Evolutionary conservation across 1,284 basidiomycete genomes (phyloP), one percentile per base, ranked within the genome.

Genomic region (Retiboletus fuscus): DNA sequence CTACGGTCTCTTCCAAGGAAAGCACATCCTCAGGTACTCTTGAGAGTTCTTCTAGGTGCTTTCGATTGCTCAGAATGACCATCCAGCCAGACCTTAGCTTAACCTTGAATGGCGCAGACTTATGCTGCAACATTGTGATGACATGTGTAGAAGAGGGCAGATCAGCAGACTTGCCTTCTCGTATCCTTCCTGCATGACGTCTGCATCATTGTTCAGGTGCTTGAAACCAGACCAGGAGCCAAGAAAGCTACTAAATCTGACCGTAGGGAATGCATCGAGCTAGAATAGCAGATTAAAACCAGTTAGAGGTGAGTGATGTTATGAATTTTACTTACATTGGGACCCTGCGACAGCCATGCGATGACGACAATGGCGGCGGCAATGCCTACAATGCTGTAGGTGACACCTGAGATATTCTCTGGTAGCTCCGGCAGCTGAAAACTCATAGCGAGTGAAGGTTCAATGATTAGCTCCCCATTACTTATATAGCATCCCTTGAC

Each of bases 21-120:
- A 39, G 16, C 22, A 41, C 46, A n/a, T 64, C 46, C 12, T 64
- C 62, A 7, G 30, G 22, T 16, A 24, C 47, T 51, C 46, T 51
- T 11, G 62, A 34, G 16, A 64, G 62, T 39, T 64, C 86, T 11
- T 87, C 83, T 16, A 86, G 76, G 44, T 83, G 72, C 44, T 82
- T 75, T 0, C 74, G 76, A 12, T 81, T 82, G 41, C 75, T 82
- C 7, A 85, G 73, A 34, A 87, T 61, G 24, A 88, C 80, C 0
- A 83, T 66, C 87, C 86, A 88, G 51, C 76, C 72, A 46, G 80
- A 77, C 12, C 83, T 67, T 1, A 80, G 74, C 0, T 86, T 76
- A 15, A 88, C 72, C 71, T 86, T 86, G 81, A 87, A 87, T 5
- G 79, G 72, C 0, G 72, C 71, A 18, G 80, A 78, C 13, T 79